phyloP scores from a whole-genome alignment of 2,329 filamentous ascomycete species.

The Apiospora phragmitis region DNA sequence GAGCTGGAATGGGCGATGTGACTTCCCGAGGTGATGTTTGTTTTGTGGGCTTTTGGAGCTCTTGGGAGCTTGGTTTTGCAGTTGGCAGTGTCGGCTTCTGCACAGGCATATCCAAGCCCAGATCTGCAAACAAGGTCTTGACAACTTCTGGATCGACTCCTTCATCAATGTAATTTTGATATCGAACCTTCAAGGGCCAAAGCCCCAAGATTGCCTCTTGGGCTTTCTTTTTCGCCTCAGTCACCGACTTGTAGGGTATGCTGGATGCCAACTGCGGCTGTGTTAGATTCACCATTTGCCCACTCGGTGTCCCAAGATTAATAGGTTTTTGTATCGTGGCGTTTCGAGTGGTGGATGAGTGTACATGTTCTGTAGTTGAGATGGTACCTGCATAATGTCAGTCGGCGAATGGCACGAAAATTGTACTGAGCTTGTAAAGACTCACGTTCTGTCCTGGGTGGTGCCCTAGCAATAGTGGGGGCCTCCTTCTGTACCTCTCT shows the following conservation, averaged over 20 bases:
- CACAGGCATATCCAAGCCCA: slow-evolving; percentile 56
- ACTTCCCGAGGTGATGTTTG: slow-evolving; percentile 14
- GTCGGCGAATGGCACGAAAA: neutral
- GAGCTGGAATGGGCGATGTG: neutral
- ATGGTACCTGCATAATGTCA: slow-evolving; percentile 15
- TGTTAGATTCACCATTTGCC: neutral
- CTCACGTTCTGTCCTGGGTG: neutral
- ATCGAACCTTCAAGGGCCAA: slow-evolving; percentile 68
- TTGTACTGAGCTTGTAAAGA: neutral
- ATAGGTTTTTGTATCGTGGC: neutral
- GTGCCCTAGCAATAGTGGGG: slow-evolving; percentile 21
- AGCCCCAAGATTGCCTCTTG: slow-evolving; percentile 68
- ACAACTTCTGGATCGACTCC: slow-evolving; percentile 67
- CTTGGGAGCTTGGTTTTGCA: neutral
- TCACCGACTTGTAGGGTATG: slow-evolving; percentile 29
- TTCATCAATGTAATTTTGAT: slow-evolving; percentile 71
- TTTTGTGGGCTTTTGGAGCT: neutral
- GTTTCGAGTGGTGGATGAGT: neutral
- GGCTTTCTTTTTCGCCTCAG: slow-evolving; percentile 57
- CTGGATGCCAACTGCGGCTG: neutral
- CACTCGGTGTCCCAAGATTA: neutral
- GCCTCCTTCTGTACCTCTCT: slow-evolving; percentile 41
- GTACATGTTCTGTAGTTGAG: neutral
- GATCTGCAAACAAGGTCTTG: slow-evolving; percentile 64
- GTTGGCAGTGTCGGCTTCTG: slow-evolving; percentile 20